Evolutionary conservation across 768 basidiomycete genomes (phyloP).

Genomic region (Bullera alba): DNA sequence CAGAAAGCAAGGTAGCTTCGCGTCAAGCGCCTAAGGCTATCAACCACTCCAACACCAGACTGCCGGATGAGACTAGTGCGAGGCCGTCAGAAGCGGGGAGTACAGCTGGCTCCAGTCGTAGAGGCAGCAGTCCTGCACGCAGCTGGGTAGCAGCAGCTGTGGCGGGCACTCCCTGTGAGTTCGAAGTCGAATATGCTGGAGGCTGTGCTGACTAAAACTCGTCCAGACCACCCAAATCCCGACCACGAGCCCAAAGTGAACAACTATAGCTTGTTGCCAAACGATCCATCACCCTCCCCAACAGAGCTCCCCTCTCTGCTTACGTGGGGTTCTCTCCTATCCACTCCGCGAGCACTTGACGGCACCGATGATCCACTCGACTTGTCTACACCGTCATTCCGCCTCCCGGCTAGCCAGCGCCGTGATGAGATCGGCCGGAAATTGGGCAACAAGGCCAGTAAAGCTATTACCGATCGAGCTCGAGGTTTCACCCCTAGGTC

Average conservation of each 20-base stretch:
- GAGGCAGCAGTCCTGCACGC: conserved; percentile 74
- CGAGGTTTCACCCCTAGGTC: conserved; percentile 47
- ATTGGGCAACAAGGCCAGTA: conserved; percentile 73
- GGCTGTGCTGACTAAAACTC: too few species aligned
- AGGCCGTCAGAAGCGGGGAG: conserved; percentile 35
- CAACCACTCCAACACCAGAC: conserved; percentile 70
- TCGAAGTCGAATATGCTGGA: not conserved
- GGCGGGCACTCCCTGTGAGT: conserved; percentile 78
- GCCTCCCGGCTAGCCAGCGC: conserved; percentile 64
- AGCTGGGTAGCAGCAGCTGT: conserved; percentile 91
- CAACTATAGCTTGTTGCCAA: conserved; percentile 71
- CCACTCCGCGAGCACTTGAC: conserved; percentile 76
- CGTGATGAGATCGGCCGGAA: conserved; percentile 75
- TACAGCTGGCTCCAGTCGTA: conserved; percentile 9
- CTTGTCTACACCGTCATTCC: conserved; percentile 52
- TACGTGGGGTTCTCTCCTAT: conserved; percentile 92
- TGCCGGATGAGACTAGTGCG: conserved; percentile 52
- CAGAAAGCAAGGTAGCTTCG: not conserved
- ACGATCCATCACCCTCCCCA: conserved; percentile 78
- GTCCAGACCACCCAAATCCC: not conserved
- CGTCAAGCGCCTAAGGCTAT: conserved; percentile 50
- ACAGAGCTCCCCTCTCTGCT: conserved; percentile 82
- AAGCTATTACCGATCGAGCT: conserved; percentile 57
- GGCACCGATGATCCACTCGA: conserved; percentile 49
- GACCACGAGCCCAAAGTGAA: conserved; percentile 43